Base-by-base conservation (phyloP, 352 stramenopile genomes). In the Phytophthora ohioensis region DNA sequence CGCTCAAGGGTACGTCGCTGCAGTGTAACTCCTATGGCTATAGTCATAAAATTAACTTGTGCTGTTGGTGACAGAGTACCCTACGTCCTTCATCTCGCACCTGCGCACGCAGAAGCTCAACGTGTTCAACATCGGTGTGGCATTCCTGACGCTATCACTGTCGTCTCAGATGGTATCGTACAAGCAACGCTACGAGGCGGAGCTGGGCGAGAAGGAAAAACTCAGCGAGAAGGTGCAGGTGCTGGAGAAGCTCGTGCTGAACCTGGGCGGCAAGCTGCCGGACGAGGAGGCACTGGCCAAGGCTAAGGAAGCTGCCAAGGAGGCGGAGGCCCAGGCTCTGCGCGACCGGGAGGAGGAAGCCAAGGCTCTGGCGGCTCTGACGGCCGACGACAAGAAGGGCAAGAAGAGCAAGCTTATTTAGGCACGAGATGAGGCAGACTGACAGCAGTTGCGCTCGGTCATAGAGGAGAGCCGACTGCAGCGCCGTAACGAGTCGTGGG, bases 121-220 rank as follows among this genome's bases (percentile, higher is more conserved):
- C 54, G 81, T 92, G 69, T 95, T 94, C 69, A 94, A 94, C 77
- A 91, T 95, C 52, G 87, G 88, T 42, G 69, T 95, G 11, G 86
- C 87, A 5, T 91, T 94, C 73, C 73, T 95, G 59, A 93, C 88
- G 69, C 74, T 95, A 36, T 95, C 88, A 49, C 79, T 95, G n/a
- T 92, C 88, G 49, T 92, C 85, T 52, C 87, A 94, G 71, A 76
- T 95, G 54, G 86, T 95, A 32, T 79, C 79, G 46, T 85, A 84
- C 79, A 92, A 92, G 68, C 81, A 95, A 60, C 76, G 80, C 42
- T 82, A 82, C 48, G 75, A 91, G 49, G 65, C 68, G 30, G 71
- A 64, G 38, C 53, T 77, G 57, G 57, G 56, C 5, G 74, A 86
- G 35, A 83, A 84, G 49, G 77, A 71, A 12, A 41, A 84, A 64